phyloP scores from a whole-genome alignment of 1,139 yeast genomes.

The Yamadazyma oceani region DNA sequence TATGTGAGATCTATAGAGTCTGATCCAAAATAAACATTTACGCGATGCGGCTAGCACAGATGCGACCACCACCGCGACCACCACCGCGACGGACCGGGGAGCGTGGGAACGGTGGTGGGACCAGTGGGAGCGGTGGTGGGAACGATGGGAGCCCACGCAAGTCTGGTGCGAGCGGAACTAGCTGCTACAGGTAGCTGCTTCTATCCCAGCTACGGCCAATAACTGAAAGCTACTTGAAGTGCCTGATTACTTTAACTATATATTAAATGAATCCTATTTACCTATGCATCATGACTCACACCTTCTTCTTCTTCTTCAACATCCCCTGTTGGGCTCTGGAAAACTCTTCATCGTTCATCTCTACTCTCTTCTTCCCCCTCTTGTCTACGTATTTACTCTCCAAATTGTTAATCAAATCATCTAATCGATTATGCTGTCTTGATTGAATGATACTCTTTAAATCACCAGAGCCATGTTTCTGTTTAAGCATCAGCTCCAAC shows the following conservation, averaged over 20 bases:
- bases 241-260: background rate
- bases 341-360: conserved; percentile 35
- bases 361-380: conserved; percentile 37
- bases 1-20: too few relatives aligned
- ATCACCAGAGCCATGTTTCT: conserved; percentile 47
- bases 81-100: too few relatives aligned
- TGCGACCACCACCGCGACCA: too few relatives aligned
- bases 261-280: background rate
- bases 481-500: conserved; percentile 50
- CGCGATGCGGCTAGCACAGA: too few relatives aligned
- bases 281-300: background rate
- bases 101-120: too few relatives aligned
- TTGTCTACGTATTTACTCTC: conserved; percentile 55
- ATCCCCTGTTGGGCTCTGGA: conserved; percentile 30
- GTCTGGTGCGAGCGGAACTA: too few relatives aligned
- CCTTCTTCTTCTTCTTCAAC: conserved; percentile 15
- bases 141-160: too few relatives aligned
- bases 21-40: too few relatives aligned
- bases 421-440: conserved; percentile 43
- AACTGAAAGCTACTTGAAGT: too few relatives aligned
- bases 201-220: too few relatives aligned
- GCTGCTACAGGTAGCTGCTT: too few relatives aligned
- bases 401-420: conserved; percentile 47
- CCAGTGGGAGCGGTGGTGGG: too few relatives aligned
- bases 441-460: conserved; percentile 52